Conservation (phyloP, 805 yeast genomes). For the Starmera pachycereana region DNA sequence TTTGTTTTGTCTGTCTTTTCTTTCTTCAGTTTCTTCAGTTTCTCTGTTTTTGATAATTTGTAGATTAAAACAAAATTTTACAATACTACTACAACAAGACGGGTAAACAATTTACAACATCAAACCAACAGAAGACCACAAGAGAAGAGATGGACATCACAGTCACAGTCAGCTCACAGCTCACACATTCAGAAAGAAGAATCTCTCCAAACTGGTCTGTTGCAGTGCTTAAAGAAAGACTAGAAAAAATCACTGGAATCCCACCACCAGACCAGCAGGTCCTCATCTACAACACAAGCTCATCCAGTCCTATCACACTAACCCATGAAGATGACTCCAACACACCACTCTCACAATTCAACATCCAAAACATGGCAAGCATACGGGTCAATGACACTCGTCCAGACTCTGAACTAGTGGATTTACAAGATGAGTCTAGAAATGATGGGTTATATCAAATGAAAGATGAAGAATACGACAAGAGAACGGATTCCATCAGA, state of each 20-base stretch:
- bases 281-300: constrained; percentile 30
- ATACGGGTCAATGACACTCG: constrained; percentile 50
- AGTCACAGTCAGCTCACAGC: constrained; percentile 49
- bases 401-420: constrained; percentile 35
- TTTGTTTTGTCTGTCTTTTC: not conserved
- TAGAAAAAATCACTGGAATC: constrained; percentile 70
- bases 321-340: constrained; percentile 11
- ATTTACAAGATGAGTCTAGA: constrained; percentile 16
- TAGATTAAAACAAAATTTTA: not conserved
- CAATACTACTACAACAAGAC: too few species aligned
- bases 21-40: not conserved
- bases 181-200: constrained; percentile 62
- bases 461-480: constrained; percentile 52
- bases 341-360: constrained; percentile 28
- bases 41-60: not conserved
- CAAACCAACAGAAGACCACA: not conserved
- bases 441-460: constrained; percentile 33
- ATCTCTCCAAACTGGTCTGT: constrained; percentile 55
- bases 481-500: constrained; percentile 50
- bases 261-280: constrained; percentile 46
- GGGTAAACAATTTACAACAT: too few species aligned
- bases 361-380: too few species aligned
- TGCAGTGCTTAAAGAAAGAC: constrained; percentile 35
- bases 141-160: constrained; percentile 28
- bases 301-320: constrained; percentile 20